Evolutionary conservation across 805 yeast species (phyloP).

Genomic region (Suhomyces xylopsoci): DNA sequence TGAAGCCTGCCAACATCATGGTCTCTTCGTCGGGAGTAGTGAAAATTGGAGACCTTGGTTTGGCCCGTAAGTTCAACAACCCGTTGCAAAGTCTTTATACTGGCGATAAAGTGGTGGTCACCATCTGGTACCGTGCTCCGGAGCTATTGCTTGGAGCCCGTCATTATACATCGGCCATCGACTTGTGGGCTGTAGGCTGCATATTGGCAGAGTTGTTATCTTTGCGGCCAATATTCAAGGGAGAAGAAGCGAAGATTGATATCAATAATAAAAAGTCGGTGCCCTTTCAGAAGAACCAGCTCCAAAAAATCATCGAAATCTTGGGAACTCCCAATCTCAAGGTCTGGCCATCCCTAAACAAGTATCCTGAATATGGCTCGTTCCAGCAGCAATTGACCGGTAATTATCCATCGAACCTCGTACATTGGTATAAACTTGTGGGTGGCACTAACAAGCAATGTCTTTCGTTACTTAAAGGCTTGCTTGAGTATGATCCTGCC

Average conservation of each 20-base stretch:
- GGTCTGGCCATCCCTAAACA: slow-evolving; percentile 75
- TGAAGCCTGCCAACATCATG: slow-evolving; percentile 98
- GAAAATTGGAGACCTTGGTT: slow-evolving; percentile 92
- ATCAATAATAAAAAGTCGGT: slow-evolving; percentile 74
- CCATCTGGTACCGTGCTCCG: slow-evolving; percentile 96
- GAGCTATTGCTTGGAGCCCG: slow-evolving; percentile 87
- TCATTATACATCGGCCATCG: slow-evolving; percentile 90
- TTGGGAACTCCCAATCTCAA: slow-evolving; percentile 80
- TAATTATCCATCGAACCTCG: slow-evolving; percentile 64
- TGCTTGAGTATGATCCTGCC: slow-evolving; percentile 82
- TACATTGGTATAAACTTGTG: slow-evolving; percentile 81
- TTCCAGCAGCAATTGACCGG: slow-evolving; percentile 52
- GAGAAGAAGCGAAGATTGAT: slow-evolving; percentile 96
- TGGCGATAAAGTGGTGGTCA: slow-evolving; percentile 94
- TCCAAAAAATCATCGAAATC: slow-evolving; percentile 87
- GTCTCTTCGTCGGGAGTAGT: slow-evolving; percentile 86
- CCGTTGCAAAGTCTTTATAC: slow-evolving; percentile 82
- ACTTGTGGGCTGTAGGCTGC: slow-evolving; percentile 95
- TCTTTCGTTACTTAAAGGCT: slow-evolving; percentile 55
- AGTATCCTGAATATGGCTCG: slow-evolving; percentile 75
- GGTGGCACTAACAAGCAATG: slow-evolving; percentile 75
- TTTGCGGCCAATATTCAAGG: slow-evolving; percentile 89
- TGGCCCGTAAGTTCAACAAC: slow-evolving; percentile 83
- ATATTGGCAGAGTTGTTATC: slow-evolving; percentile 88
- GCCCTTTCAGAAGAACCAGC: slow-evolving; percentile 91